These are phyloP conservation scores for Aschersonia sp. DNA, from an alignment of 2,329 filamentous ascomycete genomes.

Conservation along the genomic window DNA sequence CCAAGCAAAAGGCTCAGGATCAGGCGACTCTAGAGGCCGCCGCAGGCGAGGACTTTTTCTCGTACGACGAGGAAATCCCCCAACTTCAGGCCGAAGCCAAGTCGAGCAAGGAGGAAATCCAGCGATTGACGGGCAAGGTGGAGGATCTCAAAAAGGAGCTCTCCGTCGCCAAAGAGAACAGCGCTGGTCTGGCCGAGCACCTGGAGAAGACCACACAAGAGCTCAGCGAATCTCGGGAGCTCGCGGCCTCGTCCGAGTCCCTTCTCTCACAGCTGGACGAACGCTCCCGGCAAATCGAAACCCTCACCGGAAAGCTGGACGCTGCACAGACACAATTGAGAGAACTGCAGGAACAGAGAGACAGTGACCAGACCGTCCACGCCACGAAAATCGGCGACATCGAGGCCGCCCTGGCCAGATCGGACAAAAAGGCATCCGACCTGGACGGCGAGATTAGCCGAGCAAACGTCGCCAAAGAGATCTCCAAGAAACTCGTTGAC, in stretches of 20 bases:
- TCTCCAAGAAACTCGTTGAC: constrained; percentile 27
- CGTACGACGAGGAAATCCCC: constrained; percentile 76
- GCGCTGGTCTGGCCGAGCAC: constrained; percentile 48
- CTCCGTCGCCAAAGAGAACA: constrained; percentile 55
- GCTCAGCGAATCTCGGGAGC: constrained; percentile 33
- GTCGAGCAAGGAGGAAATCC: constrained; percentile 55
- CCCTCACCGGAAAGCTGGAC: constrained; percentile 33
- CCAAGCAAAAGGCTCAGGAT: constrained; percentile 24
- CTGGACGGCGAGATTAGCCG: constrained; percentile 27
- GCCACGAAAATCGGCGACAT: constrained; percentile 20
- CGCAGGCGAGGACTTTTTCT: constrained; percentile 66
- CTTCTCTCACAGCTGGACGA: constrained; percentile 35
- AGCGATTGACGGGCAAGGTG: constrained; percentile 55
- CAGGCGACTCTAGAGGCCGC: constrained; percentile 12
- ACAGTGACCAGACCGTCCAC: constrained; percentile 16
- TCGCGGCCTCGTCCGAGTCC: constrained; percentile 23
- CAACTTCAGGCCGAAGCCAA: constrained; percentile 63
- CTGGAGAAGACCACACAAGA: constrained; percentile 55
- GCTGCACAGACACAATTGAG: constrained; percentile 28
- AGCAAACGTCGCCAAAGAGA: constrained; percentile 21
- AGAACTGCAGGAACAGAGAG: constrained; percentile 23
- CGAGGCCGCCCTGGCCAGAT: constrained; percentile 18
- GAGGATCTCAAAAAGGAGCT: constrained; percentile 56
- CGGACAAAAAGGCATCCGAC: constrained; percentile 18
- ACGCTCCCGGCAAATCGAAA: constrained; percentile 31